Conservation (phyloP, 1,284 basidiomycete genomes). For the Bjerkandera adusta region DNA sequence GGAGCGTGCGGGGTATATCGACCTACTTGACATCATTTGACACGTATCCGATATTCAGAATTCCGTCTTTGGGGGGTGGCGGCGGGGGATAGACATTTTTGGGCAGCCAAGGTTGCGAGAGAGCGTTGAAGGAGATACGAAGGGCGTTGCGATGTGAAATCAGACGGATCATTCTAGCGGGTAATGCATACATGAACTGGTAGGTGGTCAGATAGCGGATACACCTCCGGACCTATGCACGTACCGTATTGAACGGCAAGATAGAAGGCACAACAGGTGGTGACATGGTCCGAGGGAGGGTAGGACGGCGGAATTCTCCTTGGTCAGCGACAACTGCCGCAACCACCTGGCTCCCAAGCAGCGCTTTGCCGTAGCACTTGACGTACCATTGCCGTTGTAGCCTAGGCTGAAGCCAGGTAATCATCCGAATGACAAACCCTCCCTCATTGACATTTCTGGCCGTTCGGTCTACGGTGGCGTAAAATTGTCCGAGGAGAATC, state of each 20-base stretch:
- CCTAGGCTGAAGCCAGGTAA: slow-evolving; percentile 48
- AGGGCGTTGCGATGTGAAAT: slow-evolving; percentile 60
- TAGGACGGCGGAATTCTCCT: slow-evolving; percentile 23
- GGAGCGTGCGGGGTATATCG: not conserved
- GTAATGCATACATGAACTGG: slow-evolving; percentile 55
- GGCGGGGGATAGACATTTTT: slow-evolving; percentile 51
- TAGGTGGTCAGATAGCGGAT: not conserved
- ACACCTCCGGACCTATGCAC: too few species aligned
- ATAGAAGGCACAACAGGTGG: slow-evolving; percentile 49
- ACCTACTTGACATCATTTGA: slow-evolving; percentile 55
- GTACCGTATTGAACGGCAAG: slow-evolving; percentile 56
- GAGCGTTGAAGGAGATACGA: slow-evolving; percentile 47
- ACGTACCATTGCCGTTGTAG: slow-evolving; percentile 54
- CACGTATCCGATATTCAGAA: slow-evolving; percentile 57
- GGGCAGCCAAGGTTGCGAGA: slow-evolving; percentile 49
- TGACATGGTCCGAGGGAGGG: slow-evolving; percentile 35
- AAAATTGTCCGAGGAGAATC: slow-evolving; percentile 36
- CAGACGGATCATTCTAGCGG: slow-evolving; percentile 47
- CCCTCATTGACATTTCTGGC: slow-evolving; percentile 41
- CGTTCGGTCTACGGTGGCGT: slow-evolving; percentile 28
- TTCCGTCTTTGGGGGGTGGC: slow-evolving; percentile 41
- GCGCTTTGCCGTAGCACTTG: slow-evolving; percentile 35
- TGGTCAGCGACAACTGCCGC: slow-evolving; percentile 8
- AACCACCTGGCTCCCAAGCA: slow-evolving; percentile 23
- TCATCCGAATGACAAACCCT: slow-evolving; percentile 50